Evolutionary conservation across 495 filamentous ascomycete genomes (phyloP).

Genomic region (Mytilinidion resinicola): DNA sequence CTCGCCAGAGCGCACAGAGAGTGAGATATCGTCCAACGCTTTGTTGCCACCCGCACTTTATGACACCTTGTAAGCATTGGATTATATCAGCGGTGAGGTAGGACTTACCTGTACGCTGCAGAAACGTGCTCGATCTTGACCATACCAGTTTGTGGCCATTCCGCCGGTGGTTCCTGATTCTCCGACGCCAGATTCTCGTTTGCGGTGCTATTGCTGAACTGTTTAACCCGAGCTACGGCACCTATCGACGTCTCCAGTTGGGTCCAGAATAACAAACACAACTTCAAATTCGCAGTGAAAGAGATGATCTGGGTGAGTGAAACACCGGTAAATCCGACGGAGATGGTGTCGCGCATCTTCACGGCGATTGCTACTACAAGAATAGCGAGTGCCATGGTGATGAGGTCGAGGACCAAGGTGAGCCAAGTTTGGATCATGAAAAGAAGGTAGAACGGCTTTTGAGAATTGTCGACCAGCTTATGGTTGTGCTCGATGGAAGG

Average conservation of each 20-base stretch:
- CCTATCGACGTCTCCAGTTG: slow-evolving; percentile 18
- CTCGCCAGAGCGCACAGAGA: slow-evolving; percentile 47
- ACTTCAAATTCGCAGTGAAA: neutral
- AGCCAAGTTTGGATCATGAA: slow-evolving; percentile 44
- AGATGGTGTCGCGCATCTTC: neutral
- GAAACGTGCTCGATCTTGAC: slow-evolving; percentile 8
- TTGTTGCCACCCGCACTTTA: neutral
- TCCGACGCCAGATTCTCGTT: slow-evolving; percentile 27
- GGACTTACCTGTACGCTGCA: slow-evolving; percentile 11
- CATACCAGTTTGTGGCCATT: slow-evolving; percentile 11
- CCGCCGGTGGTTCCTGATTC: neutral
- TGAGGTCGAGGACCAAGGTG: slow-evolving; percentile 37
- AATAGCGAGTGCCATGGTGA: slow-evolving; percentile 34
- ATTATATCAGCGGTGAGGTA: neutral
- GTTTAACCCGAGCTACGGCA: slow-evolving; percentile 10
- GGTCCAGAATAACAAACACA: slow-evolving; percentile 13
- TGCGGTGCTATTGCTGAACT: slow-evolving; percentile 9
- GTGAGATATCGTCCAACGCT: slow-evolving; percentile 46
- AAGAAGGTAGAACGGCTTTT: slow-evolving; percentile 54
- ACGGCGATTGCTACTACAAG: slow-evolving; percentile 8
- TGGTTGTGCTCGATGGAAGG: slow-evolving; percentile 37
- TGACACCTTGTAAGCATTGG: neutral
- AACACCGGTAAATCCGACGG: slow-evolving; percentile 6
- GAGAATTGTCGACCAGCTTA: slow-evolving; percentile 50
- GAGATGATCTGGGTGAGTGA: slow-evolving; percentile 12